Base-by-base conservation (phyloP, 768 basidiomycete genomes). In the Mycena epipterygia region DNA sequence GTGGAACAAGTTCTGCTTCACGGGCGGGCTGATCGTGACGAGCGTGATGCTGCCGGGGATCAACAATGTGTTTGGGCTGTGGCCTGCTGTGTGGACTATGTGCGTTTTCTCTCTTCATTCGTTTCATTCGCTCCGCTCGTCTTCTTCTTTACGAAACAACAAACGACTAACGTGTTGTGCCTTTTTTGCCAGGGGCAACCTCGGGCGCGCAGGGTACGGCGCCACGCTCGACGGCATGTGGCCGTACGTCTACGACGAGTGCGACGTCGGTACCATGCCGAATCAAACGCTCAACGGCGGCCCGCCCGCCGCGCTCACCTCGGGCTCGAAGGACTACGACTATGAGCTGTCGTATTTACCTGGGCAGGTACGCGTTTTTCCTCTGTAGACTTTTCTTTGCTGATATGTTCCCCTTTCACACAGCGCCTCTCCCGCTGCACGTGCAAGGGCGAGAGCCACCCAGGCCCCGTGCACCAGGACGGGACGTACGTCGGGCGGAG, bases 201-300 rank as follows among this genome's bases (percentile, higher is more conserved):
- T 75, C 33, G 86, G 87, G 35, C 80, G 89, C 39, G 87, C 88
- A 5, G 88, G 89, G 5, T 90, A 86, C 73, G 88, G 89, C 70
- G 89, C 86, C 13, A 83, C 83, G 55, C 81, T 86, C 25, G 89
- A 89, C 42, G 89, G 88, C 39, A 79, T 84, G 81, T 91, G 90
- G 90, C 91, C 91, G 30, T 92, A 90, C 75, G 86, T 86, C 7
- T 92, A 92, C 73, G 89, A 92, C 68, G 77, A 89, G 6, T 95
- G 95, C 78, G 94, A 95, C 77, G 87, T 93, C 17, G 95, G 95
- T 6, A 95, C 94, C 3, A 82, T 92, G 1, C 83, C 88, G 13
- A 95, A 95, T 79, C 96, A 97, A 79, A 88, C 91, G 16, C 79
- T 68, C 57, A 64, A 89, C 71, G 88, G 91, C 56, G 93, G 89